Evolutionary conservation across 139 green algal genomes (phyloP), one percentile per base, ranked within the genome.

Genomic region (Chlamydomonas sphaeroides): DNA sequence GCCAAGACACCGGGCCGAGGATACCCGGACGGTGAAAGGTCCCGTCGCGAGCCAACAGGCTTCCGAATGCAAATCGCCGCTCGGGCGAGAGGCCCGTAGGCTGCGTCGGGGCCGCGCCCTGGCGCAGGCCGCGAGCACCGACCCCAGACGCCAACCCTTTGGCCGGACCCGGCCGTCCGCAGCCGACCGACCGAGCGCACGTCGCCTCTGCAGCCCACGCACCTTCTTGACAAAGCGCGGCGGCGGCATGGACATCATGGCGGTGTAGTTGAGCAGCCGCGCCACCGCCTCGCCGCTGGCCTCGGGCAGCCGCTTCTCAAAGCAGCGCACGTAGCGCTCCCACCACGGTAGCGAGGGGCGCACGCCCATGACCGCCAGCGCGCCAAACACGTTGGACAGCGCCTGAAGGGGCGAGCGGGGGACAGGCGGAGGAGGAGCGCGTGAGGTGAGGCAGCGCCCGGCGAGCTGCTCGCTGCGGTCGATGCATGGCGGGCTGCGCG

Each of bases 361-460:
- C 72, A 79, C 72, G 32, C 57, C n/a, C 72, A 79, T 30, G 1
- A n/a, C 25, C 38, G 41, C 14, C 36, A 79, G 72, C 18, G 72
- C 65, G 20, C 51, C 28, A 0, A 79, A 36, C 30, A 79, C 33
- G 35, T 68, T 79, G 56, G 72, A 79, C 36, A 79, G 38, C 72
- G 72, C 72, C 56, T 68, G 72, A 26, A 11, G 56, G 36, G 68
- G 56, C 10, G 32, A 41, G 36, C 3, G 4, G 38, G 72, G 72
- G 25, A 79, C n/a, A n/a, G n/a, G n/a, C n/a, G n/a, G n/a, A n/a
- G n/a, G n/a, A n/a, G n/a, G n/a, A n/a, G n/a, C n/a, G n/a, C n/a
- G n/a, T n/a, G n/a, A n/a, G n/a, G n/a, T n/a, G n/a, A n/a, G n/a
- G n/a, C n/a, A n/a, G n/a, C n/a, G n/a, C n/a, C n/a, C n/a, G n/a